Base-by-base conservation (phyloP, 2,329 filamentous ascomycete species). In the Talaromyces sp. region DNA sequence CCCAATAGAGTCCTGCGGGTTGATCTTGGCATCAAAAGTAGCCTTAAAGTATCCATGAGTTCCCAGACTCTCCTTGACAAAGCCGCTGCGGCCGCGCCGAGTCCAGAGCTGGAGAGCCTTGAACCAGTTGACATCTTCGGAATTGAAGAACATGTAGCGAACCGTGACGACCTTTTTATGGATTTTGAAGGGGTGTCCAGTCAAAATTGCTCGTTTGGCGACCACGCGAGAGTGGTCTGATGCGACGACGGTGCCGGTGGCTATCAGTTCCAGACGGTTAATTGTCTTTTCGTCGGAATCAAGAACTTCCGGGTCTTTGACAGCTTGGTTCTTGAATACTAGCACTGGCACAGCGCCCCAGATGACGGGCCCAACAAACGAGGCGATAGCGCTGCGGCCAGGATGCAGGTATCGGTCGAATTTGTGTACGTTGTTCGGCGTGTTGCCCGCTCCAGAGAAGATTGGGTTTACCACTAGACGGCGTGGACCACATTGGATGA, bases 11-110 rank as follows among this genome's bases (percentile, higher is more conserved):
- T 99, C 95, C 78, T 97, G 91, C 1, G 95, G 93, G 76, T 97
- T 98, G 75, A 99, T 93, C 73, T 90, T 91, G 13, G 88, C 92
- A 74, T 99, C 96, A 79, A 99, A 99, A 1, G 90, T 97, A 13
- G 95, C 95, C 83, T 99, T 99, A 85, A 98, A 98, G 80, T 99
- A 99, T n/a, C 95, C 95, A 76, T 99, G 95, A 39, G 95, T 99
- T 69, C 95, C 95, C 56, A 99, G 79, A 62, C 89, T 85, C 81
- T 99, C 95, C 82, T 97, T 97, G 81, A 99, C 87, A 75, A 88
- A 97, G 9, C 95, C 95, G 67, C 87, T 91, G 64, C 95, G 83
- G 7, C 95, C 95, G 32, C 93, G 81, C 79, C 87, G 91, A 5
- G 95, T 99, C 93, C 93, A 99, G 65, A 99, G 78, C 63, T 95